Percentiles rank a stretch among this genome's conserved stretches.
These are phyloP conservation scores for Lecanicillium sp. DNA, from an alignment of 2,329 filamentous ascomycete genomes.

Conservation along the genomic window DNA sequence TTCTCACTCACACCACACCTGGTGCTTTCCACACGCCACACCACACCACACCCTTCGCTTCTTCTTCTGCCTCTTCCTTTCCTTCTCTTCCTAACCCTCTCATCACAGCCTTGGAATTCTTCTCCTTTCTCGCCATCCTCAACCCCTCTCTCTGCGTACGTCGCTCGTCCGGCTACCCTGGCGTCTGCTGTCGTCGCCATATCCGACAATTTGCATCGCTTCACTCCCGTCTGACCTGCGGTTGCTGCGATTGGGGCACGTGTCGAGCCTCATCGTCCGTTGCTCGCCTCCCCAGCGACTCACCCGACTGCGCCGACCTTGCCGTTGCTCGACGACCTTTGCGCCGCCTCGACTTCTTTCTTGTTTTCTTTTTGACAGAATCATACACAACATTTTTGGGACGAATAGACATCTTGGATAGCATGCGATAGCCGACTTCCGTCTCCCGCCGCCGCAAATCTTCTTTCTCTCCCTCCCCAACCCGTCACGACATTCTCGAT, in stretches of 20 bases:
- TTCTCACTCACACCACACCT: background rate
- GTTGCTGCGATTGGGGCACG: too few relatives aligned
- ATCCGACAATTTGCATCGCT: too few relatives aligned
- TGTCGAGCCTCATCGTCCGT: too few relatives aligned
- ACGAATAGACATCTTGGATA: conserved; percentile 6
- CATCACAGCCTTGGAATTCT: conserved; percentile 9
- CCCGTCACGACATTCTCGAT: too few relatives aligned
- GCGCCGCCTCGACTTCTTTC: too few relatives aligned
- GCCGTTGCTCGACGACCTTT: too few relatives aligned
- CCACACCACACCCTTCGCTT: conserved; percentile 10
- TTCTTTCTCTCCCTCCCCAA: background rate
- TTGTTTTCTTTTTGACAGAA: too few relatives aligned
- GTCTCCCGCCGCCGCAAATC: background rate
- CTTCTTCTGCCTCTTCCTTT: conserved; percentile 19
- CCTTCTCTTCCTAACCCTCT: conserved; percentile 14
- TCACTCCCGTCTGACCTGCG: too few relatives aligned
- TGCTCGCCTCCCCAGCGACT: too few relatives aligned
- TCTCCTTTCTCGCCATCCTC: conserved; percentile 12
- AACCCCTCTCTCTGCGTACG: conserved; percentile 3
- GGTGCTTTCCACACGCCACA: conserved; percentile 10
- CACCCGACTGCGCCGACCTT: too few relatives aligned
- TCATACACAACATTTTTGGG: too few relatives aligned
- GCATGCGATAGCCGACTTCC: conserved; percentile 7
- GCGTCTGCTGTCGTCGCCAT: conserved; percentile 1
- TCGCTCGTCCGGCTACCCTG: conserved; percentile 1